These are phyloP conservation scores for Aspergillus ibericus DNA, from an alignment of 2,329 filamentous ascomycete species.

Conservation along the genomic window DNA sequence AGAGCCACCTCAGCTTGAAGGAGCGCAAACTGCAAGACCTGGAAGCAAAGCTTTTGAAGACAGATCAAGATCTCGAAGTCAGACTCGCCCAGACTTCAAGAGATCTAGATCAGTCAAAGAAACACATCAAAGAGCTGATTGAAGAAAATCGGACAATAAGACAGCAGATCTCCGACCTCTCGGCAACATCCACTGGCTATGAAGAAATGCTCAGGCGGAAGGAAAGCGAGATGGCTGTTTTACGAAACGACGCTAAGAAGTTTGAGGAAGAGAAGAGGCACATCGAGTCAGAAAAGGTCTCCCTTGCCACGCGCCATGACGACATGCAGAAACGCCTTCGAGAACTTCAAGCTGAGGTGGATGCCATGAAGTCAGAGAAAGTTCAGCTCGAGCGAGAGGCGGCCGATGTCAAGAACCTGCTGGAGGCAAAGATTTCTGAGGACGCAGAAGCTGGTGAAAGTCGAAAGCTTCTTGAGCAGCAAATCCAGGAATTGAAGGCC, in stretches of 20 bases:
- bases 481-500: constrained; percentile 82
- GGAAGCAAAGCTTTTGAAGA: constrained; percentile 77
- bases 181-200: constrained; percentile 88
- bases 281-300: constrained; percentile 75
- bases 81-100: constrained; percentile 77
- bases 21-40: constrained; percentile 87
- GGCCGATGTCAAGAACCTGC: constrained; percentile 78
- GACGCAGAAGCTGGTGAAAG: constrained; percentile 82
- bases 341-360: constrained; percentile 83
- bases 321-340: constrained; percentile 73
- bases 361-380: constrained; percentile 82
- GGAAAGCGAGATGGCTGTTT: constrained; percentile 84
- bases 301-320: constrained; percentile 73
- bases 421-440: constrained; percentile 86
- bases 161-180: constrained; percentile 80
- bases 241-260: constrained; percentile 81
- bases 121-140: constrained; percentile 71
- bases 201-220: constrained; percentile 92
- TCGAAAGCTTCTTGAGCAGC: constrained; percentile 77
- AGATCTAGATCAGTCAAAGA: constrained; percentile 71
- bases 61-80: constrained; percentile 84
- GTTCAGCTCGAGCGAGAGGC: constrained; percentile 83
- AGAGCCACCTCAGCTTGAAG: constrained; percentile 84
- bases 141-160: constrained; percentile 81
- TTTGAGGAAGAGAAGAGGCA: constrained; percentile 76